These are phyloP conservation scores for Cyclocybe cylindracea DNA, from an alignment of 768 basidiomycete species.

Conservation along the genomic window DNA sequence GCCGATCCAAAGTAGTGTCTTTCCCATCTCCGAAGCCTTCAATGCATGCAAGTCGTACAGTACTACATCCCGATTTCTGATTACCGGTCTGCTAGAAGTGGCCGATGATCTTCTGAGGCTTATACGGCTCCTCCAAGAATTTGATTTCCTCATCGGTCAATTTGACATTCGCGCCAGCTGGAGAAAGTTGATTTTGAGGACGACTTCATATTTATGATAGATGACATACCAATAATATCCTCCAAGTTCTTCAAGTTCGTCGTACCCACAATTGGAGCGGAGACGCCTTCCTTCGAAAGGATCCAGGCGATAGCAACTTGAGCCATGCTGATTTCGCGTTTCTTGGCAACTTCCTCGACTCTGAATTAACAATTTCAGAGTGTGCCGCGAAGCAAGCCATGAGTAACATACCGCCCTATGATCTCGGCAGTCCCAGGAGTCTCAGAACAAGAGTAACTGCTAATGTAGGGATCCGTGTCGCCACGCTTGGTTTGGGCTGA, in stretches of 20 bases:
- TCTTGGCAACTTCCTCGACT: slow-evolving; percentile 14
- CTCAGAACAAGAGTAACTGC: slow-evolving; percentile 17
- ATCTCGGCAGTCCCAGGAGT: slow-evolving; percentile 1
- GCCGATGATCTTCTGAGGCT: slow-evolving; percentile 44
- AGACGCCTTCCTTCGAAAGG: slow-evolving; percentile 29
- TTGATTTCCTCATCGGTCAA: slow-evolving; percentile 40
- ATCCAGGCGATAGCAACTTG: slow-evolving; percentile 16
- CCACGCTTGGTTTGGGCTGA: slow-evolving; percentile 25
- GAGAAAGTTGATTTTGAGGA: not conserved
- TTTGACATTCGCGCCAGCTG: slow-evolving; percentile 41
- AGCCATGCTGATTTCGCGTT: slow-evolving; percentile 16
- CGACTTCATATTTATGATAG: not conserved
- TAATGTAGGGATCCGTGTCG: too few species aligned
- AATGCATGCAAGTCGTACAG: too few species aligned
- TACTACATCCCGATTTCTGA: too few species aligned
- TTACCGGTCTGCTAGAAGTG: slow-evolving; percentile 18
- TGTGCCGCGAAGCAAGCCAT: too few species aligned
- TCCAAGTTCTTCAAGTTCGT: slow-evolving; percentile 45
- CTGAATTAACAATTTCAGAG: not conserved
- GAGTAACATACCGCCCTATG: slow-evolving; percentile 2
- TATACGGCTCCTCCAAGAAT: slow-evolving; percentile 54
- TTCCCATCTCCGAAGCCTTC: too few species aligned
- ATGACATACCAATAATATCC: slow-evolving; percentile 41
- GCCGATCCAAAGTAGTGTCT: too few species aligned
- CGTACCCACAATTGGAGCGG: slow-evolving; percentile 52